phyloP scores from a whole-genome alignment of 1,284 basidiomycete species.

The Sanghuangporus baumii region DNA sequence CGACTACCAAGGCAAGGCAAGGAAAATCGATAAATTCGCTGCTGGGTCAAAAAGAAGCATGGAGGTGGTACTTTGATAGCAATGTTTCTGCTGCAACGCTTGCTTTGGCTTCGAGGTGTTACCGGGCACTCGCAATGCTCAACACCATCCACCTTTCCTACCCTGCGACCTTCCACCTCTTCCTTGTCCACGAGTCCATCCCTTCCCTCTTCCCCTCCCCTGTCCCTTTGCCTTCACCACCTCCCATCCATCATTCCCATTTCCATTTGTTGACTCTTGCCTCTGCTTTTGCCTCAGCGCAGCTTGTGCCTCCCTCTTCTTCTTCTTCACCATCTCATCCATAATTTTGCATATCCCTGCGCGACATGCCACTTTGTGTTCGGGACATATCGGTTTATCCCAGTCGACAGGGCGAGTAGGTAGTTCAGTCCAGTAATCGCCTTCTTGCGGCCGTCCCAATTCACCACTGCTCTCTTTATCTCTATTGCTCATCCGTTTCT shows the following conservation, averaged over 20 bases:
- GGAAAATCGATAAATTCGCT: not conserved
- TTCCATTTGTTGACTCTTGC: not conserved
- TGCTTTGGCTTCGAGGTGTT: too few relatives aligned
- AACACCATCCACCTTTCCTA: not conserved
- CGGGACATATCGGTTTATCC: slow-evolving; percentile 15
- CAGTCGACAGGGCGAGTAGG: slow-evolving; percentile 4
- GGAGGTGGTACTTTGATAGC: not conserved
- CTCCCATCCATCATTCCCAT: slow-evolving; percentile 6
- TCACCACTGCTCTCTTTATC: not conserved
- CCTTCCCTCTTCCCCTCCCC: slow-evolving; percentile 2
- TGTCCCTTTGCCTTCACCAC: not conserved
- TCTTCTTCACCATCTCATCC: slow-evolving; percentile 5
- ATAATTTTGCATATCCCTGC: slow-evolving; percentile 2
- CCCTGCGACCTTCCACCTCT: not conserved
- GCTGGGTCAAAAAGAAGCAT: not conserved
- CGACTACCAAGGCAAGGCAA: too few relatives aligned
- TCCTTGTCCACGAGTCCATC: not conserved
- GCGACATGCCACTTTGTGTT: slow-evolving; percentile 10
- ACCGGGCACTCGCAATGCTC: too few relatives aligned
- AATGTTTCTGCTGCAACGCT: too few relatives aligned
- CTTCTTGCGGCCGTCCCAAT: not conserved
- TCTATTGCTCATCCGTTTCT: not conserved
- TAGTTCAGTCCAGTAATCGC: slow-evolving; percentile 1
- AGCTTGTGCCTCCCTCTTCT: slow-evolving; percentile 7
- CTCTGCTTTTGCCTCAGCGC: not conserved